Evolutionary conservation across 2,329 filamentous ascomycete genomes (phyloP), one percentile per base, ranked within the genome.

Genomic region (Coniella vitis): DNA sequence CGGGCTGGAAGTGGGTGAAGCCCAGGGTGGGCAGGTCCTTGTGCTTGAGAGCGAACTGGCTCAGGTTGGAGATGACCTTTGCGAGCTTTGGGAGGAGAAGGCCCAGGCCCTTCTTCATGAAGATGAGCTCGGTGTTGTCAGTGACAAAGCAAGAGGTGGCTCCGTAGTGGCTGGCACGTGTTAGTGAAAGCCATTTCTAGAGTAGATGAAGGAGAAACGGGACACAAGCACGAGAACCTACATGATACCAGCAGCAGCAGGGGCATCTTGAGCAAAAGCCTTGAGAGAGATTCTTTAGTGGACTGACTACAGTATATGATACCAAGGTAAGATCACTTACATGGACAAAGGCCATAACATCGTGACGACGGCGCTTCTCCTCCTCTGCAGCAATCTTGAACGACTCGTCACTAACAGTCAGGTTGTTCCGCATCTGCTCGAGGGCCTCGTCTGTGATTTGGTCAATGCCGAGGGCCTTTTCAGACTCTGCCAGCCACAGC

Each of bases 161-260:
- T 47, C 54, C 46, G 9, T 47, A 40, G 31, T 52, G 40, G 17
- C 32, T 31, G 19, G 5, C 5, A 29, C 20, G 31, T 48, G 52
- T 47, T 43, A 51, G 25, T n/a, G n/a, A n/a, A n/a, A n/a, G n/a
- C n/a, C n/a, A 29, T 5, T 10, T 10, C 25, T 5, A 29, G 25
- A 10, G 25, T 5, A 29, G n/a, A n/a, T n/a, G n/a, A 29, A 29
- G 10, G 25, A 29, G 10, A 29, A 29, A 29, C 5, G 25, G 10
- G 10, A 29, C 5, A 29, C 5, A 29, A 29, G 10, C 5, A 10
- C 25, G 5, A 5, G 10, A 10, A 47, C 81, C 81, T 38, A 56
- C 52, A 95, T 91, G 58, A 93, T 86, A 31, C 87, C 87, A 13
- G 86, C 87, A 9, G 88, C 88, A 31, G 79, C 84, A 1, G 87